Evolutionary conservation across 495 filamentous ascomycete species (phyloP).

Genomic region (Apiosordaria backusii): DNA sequence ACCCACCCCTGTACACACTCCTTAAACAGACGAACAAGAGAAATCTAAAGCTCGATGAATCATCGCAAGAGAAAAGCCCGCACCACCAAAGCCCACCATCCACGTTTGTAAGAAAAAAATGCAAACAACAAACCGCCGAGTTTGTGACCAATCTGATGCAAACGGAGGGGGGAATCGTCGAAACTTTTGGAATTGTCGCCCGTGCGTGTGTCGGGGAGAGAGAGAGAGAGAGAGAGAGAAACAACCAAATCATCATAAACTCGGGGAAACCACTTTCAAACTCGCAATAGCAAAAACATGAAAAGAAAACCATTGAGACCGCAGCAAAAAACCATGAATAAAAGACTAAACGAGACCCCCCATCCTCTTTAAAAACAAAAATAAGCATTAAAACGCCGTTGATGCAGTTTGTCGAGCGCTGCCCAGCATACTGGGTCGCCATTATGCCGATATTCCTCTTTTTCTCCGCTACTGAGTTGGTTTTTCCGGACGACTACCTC

Average conservation of each 20-base stretch:
- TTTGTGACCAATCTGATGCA: constrained; percentile 42
- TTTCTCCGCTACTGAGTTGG: constrained; percentile 22
- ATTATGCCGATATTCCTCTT: constrained; percentile 20
- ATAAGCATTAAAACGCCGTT: constrained; percentile 26
- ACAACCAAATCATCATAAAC: constrained; percentile 8
- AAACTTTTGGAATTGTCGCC: constrained; percentile 25
- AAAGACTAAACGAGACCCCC: background rate
- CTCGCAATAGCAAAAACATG: constrained; percentile 10
- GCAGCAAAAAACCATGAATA: constrained; percentile 18
- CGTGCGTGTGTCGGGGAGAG: constrained; percentile 6
- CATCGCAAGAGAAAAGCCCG: constrained; percentile 26
- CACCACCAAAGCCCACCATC: constrained; percentile 10
- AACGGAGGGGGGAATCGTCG: constrained; percentile 34
- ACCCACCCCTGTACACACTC: constrained; percentile 4
- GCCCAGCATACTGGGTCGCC: constrained; percentile 11
- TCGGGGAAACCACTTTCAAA: constrained; percentile 4
- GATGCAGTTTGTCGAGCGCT: constrained; percentile 24
- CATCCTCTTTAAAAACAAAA: constrained; percentile 12
- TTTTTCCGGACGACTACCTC: constrained; percentile 31
- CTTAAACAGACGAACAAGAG: background rate
- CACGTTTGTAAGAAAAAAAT: constrained; percentile 45
- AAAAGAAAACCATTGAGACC: constrained; percentile 13
- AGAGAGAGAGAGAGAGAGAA: constrained; percentile 14
- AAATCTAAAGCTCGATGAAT: constrained; percentile 28
- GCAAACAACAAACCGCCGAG: constrained; percentile 37